These are phyloP conservation scores for Yamadazyma pseudoaaseri DNA, from an alignment of 1,139 yeast species.

Conservation along the genomic window DNA sequence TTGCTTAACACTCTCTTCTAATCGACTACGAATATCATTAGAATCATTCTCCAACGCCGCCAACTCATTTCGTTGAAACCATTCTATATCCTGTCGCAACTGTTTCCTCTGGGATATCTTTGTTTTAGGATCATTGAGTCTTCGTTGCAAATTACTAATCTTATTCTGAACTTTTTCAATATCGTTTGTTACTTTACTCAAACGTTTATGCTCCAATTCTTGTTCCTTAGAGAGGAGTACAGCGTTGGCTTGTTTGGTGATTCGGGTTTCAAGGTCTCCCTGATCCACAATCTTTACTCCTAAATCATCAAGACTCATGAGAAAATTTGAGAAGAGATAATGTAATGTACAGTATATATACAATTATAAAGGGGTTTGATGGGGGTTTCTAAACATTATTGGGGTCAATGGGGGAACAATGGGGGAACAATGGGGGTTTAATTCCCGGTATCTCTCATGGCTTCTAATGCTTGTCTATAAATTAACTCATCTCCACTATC, in stretches of 20 bases:
- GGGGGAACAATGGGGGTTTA: no score
- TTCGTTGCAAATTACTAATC: conserved; percentile 45
- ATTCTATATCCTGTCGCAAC: conserved; percentile 53
- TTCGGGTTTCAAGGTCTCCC: conserved; percentile 65
- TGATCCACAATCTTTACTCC: conserved; percentile 65
- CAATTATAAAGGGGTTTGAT: no score
- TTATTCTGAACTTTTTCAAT: conserved; percentile 43
- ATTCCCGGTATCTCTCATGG: not conserved
- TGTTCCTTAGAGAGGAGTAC: conserved; percentile 60
- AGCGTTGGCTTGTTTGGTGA: conserved; percentile 68
- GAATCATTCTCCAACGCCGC: conserved; percentile 57
- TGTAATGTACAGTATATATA: no score
- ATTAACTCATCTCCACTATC: conserved; percentile 24
- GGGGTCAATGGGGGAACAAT: no score
- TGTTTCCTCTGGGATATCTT: conserved; percentile 66
- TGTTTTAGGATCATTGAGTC: conserved; percentile 52
- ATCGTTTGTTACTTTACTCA: conserved; percentile 60
- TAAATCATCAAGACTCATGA: conserved; percentile 21
- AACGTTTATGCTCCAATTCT: conserved; percentile 72
- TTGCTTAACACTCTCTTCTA: conserved; percentile 31
- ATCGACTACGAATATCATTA: conserved; percentile 59
- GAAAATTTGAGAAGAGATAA: not conserved
- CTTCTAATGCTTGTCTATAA: conserved; percentile 24
- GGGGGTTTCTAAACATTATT: no score
- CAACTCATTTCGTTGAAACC: conserved; percentile 53